These are phyloP conservation scores for Talaromyces nanjingensis DNA, from an alignment of 495 filamentous ascomycete genomes.

Conservation along the genomic window DNA sequence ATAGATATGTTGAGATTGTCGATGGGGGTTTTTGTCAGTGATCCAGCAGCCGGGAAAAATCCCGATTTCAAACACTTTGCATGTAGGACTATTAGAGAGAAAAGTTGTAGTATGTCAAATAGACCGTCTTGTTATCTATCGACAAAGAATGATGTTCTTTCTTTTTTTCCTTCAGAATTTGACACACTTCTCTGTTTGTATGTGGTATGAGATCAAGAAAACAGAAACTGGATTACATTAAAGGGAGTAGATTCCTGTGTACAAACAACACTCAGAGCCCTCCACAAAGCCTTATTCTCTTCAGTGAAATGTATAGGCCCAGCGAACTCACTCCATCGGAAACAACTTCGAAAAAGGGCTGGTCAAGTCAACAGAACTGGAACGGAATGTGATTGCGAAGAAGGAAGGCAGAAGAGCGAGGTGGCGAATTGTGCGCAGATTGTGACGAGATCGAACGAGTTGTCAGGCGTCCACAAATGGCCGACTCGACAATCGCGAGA, in stretches of 20 bases:
- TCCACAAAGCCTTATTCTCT: background rate
- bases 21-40: background rate
- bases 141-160: slow-evolving; percentile 8
- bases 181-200: slow-evolving; percentile 7
- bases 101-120: slow-evolving; percentile 8
- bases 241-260: slow-evolving; percentile 6
- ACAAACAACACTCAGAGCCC: slow-evolving; percentile 2
- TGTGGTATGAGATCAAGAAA: slow-evolving; percentile 4
- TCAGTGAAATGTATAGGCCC: slow-evolving; percentile 4
- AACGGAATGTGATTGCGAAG: background rate
- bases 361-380: slow-evolving; percentile 4
- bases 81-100: slow-evolving; percentile 6
- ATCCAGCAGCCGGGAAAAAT: background rate
- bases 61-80: slow-evolving; percentile 2
- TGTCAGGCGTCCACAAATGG: background rate
- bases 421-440: background rate
- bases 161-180: slow-evolving; percentile 1
- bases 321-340: background rate
- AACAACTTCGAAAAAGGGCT: background rate
- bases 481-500: background rate
- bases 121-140: slow-evolving; percentile 9
- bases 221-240: slow-evolving; percentile 6
- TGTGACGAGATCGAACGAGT: background rate
- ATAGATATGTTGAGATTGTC: background rate
- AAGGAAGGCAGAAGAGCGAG: background rate